A percentile compares a stretch with the other conserved stretches of the same genome.
Evolutionary conservation across 164 flowering plant species (phyloP).

Genomic region (Annona squamosa): DNA sequence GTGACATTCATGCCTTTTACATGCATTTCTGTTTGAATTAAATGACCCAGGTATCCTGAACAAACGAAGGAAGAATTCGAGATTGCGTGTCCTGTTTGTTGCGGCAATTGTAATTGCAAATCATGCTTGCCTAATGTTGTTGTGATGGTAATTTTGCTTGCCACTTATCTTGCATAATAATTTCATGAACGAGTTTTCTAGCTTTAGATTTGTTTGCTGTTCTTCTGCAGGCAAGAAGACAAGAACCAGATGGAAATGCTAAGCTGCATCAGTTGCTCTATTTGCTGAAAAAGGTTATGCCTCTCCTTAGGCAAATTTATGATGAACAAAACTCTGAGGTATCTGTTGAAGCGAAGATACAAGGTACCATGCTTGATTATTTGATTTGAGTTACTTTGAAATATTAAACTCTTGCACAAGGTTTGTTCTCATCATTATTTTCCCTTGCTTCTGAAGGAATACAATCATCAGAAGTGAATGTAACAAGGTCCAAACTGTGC

Average conservation of each 20-base stretch:
- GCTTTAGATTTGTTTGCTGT: background rate
- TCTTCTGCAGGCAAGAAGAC: slow-evolving; percentile 26
- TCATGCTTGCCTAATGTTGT: slow-evolving; percentile 47
- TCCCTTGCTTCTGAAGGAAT: slow-evolving; percentile 8
- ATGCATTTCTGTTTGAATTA: slow-evolving; percentile 9
- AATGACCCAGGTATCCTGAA: slow-evolving; percentile 52
- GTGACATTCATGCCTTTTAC: background rate
- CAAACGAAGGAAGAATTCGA: slow-evolving; percentile 41
- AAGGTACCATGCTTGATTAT: slow-evolving; percentile 30
- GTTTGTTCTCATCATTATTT: background rate
- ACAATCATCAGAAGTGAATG: slow-evolving; percentile 13
- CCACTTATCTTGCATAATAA: background rate
- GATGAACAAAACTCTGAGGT: slow-evolving; percentile 55
- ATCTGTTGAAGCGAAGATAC: slow-evolving; percentile 37
- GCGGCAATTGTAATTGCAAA: slow-evolving; percentile 76
- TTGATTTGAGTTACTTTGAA: background rate
- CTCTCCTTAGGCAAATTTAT: slow-evolving; percentile 53
- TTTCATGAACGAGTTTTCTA: background rate
- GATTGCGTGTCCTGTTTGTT: slow-evolving; percentile 60
- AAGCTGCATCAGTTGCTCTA: slow-evolving; percentile 47
- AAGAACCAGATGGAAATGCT: slow-evolving; percentile 28
- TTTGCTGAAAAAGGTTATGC: slow-evolving; percentile 49
- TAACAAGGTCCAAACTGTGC: slow-evolving; percentile 32
- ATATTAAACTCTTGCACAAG: background rate
- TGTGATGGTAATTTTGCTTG: slow-evolving; percentile 22